Conservation (phyloP, 164 flowering plant genomes). For the Sedum album region DNA sequence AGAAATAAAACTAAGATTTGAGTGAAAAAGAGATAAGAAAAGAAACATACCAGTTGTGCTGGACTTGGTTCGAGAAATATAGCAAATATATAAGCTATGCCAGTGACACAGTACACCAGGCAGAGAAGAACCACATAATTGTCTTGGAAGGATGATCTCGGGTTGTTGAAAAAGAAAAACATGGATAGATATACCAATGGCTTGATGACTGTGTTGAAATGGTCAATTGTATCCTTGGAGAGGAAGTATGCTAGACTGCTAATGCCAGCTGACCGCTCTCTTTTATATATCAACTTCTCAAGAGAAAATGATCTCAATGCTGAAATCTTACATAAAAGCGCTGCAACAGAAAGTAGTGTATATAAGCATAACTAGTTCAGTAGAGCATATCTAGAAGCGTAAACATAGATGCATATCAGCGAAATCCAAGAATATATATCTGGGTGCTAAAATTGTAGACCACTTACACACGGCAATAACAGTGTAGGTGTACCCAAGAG, state of each 20-base stretch:
- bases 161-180: slow-evolving; percentile 16
- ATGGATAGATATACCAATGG: slow-evolving; percentile 14
- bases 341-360: background rate
- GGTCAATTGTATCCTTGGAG: slow-evolving; percentile 13
- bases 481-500: slow-evolving; percentile 14
- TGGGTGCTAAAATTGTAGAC: background rate
- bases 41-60: slow-evolving; percentile 72
- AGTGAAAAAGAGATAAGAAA: background rate
- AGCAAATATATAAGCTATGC: slow-evolving; percentile 77
- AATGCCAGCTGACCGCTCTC: slow-evolving; percentile 14
- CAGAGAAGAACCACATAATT: slow-evolving; percentile 13
- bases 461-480: slow-evolving; percentile 16
- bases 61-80: slow-evolving; percentile 68
- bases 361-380: background rate
- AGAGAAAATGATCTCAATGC: slow-evolving; percentile 15
- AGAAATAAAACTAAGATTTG: background rate
- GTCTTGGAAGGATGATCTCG: slow-evolving; percentile 13
- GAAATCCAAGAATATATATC: background rate
- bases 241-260: slow-evolving; percentile 16
- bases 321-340: slow-evolving; percentile 11
- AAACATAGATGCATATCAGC: too few species aligned
- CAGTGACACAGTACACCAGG: slow-evolving; percentile 15
- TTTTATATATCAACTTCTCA: slow-evolving; percentile 11
- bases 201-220: slow-evolving; percentile 10
- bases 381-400: background rate